Evolutionary conservation across 179 eudicot species (phyloP).

Genomic region (Vitellaria paradoxa): DNA sequence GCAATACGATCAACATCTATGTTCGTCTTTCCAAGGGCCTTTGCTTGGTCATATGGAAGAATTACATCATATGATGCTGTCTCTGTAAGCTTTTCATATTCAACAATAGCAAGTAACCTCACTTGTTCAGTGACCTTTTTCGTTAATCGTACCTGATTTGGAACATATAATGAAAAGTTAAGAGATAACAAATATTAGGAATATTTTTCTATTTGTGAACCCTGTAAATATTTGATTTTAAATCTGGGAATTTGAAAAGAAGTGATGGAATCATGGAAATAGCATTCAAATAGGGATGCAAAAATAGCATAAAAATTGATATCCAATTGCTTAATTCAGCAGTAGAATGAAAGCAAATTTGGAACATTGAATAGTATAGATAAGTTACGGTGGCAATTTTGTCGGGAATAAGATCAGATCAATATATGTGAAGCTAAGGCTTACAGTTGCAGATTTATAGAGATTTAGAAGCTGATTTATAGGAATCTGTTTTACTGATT

Average conservation of each 20-base stretch:
- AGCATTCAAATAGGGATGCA: not conserved
- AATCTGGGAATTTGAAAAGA: not conserved
- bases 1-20: constrained; percentile 93
- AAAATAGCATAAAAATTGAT: not conserved
- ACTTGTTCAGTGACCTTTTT: constrained; percentile 96
- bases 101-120: constrained; percentile 73
- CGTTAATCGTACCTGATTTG: constrained; percentile 66
- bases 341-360: not conserved
- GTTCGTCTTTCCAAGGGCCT: constrained; percentile 90
- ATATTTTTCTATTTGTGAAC: not conserved
- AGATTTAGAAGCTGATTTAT: too few relatives aligned
- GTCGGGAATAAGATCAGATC: too few relatives aligned
- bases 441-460: too few relatives aligned
- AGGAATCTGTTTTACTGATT: too few relatives aligned
- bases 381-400: too few relatives aligned
- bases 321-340: not conserved
- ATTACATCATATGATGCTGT: constrained; percentile 65
- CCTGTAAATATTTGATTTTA: not conserved
- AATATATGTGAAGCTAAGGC: too few relatives aligned
- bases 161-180: not conserved
- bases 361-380: too few relatives aligned
- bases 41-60: constrained; percentile 97
- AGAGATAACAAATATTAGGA: not conserved
- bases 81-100: constrained; percentile 71
- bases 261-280: not conserved